These are phyloP conservation scores for Amyloporia xantha DNA, from an alignment of 768 basidiomycete species.

Conservation along the genomic window DNA sequence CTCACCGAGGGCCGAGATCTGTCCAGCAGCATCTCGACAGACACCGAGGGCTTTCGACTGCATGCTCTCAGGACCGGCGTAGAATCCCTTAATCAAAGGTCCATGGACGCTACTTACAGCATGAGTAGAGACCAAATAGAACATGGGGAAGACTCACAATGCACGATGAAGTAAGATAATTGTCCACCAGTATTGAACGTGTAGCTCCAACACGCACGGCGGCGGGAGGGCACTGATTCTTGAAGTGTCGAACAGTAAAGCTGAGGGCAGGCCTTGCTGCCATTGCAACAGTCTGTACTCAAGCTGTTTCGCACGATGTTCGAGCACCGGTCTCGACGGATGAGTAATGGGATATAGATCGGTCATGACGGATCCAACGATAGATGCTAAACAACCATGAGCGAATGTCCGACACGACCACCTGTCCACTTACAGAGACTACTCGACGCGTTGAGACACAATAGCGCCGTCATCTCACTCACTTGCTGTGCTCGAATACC, in stretches of 20 bases:
- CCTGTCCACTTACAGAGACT: constrained; percentile 47
- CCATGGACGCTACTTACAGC: neutral
- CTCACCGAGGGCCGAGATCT: constrained; percentile 1
- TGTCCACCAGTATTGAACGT: constrained; percentile 82
- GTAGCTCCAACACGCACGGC: constrained; percentile 63
- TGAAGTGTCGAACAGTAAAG: constrained; percentile 54
- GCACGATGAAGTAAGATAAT: constrained; percentile 70
- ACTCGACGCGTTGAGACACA: constrained; percentile 68
- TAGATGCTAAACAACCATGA: constrained; percentile 42
- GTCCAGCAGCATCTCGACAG: constrained; percentile 1
- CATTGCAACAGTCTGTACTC: constrained; percentile 70
- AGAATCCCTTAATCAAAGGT: neutral
- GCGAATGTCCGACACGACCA: constrained; percentile 4
- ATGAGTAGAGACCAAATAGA: neutral
- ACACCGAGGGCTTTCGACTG: neutral
- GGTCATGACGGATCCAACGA: constrained; percentile 60
- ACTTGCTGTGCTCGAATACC: neutral
- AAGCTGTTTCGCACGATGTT: constrained; percentile 50
- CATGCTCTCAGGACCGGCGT: neutral
- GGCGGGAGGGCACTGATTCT: constrained; percentile 35
- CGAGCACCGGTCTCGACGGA: constrained; percentile 41
- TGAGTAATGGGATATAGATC: constrained; percentile 61
- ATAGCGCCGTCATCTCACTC: constrained; percentile 31
- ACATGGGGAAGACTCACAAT: constrained; percentile 48
- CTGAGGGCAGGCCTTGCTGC: constrained; percentile 38